phyloP scores from a whole-genome alignment of 2,329 filamentous ascomycete genomes.

The Phyllosticta citribraziliensis region DNA sequence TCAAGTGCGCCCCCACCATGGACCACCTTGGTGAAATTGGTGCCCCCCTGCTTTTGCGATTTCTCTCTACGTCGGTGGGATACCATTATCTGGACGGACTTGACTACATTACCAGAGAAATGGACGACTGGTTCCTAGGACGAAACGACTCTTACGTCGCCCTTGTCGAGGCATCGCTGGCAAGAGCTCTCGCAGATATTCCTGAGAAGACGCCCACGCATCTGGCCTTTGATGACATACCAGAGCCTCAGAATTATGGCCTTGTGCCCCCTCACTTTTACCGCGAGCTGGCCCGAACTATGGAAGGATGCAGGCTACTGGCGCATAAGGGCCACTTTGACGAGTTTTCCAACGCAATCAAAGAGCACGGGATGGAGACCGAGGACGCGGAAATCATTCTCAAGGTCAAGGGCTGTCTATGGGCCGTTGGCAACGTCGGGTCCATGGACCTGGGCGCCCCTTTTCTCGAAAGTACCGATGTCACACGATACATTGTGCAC shows the following conservation, averaged over 20 bases:
- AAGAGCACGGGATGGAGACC: slow-evolving; percentile 73
- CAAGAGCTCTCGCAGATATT: slow-evolving; percentile 64
- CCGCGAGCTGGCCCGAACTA: slow-evolving; percentile 81
- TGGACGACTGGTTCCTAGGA: slow-evolving; percentile 99
- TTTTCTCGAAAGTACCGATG: slow-evolving; percentile 82
- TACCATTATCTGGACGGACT: slow-evolving; percentile 95
- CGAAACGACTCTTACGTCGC: slow-evolving; percentile 94
- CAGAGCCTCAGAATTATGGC: slow-evolving; percentile 42
- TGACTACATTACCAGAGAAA: slow-evolving; percentile 98
- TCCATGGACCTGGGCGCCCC: slow-evolving; percentile 96
- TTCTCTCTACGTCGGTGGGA: slow-evolving; percentile 89
- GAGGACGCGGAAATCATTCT: slow-evolving; percentile 77
- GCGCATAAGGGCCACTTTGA: slow-evolving; percentile 93
- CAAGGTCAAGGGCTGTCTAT: slow-evolving; percentile 93
- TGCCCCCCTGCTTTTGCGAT: slow-evolving; percentile 81
- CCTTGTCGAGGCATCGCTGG: slow-evolving; percentile 90
- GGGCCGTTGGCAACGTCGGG: slow-evolving; percentile 95
- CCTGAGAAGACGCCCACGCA: slow-evolving; percentile 46
- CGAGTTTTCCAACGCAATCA: slow-evolving; percentile 82
- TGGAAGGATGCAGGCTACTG: slow-evolving; percentile 82
- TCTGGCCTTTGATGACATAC: slow-evolving; percentile 32
- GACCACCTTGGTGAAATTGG: slow-evolving; percentile 96
- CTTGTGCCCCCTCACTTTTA: slow-evolving; percentile 94
- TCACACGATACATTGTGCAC: slow-evolving; percentile 74
- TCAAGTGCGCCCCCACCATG: slow-evolving; percentile 86